phyloP scores from a whole-genome alignment of 805 yeast genomes.

The Yarrowia hollandica region DNA sequence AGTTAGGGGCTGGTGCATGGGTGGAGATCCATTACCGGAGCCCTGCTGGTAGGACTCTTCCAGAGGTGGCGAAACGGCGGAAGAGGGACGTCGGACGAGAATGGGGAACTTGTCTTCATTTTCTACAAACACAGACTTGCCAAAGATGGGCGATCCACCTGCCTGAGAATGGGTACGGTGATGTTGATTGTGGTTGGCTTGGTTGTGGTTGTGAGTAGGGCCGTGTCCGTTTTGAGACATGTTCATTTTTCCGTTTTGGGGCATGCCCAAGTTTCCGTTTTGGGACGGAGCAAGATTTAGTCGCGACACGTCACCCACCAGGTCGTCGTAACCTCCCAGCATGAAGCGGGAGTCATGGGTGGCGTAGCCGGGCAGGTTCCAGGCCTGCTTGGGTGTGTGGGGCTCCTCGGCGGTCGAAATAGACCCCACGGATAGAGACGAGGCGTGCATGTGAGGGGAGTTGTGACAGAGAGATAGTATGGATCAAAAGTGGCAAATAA shows the following conservation, averaged over 20 bases:
- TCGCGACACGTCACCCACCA: conserved; percentile 27
- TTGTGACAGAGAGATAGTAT: neutral
- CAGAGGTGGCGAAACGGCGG: neutral
- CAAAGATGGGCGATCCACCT: conserved; percentile 13
- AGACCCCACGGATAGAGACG: conserved; percentile 27
- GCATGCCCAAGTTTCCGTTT: neutral
- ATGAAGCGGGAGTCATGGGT: conserved; percentile 25
- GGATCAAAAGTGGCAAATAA: conserved; percentile 22
- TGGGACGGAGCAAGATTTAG: conserved; percentile 19
- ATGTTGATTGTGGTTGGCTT: neutral
- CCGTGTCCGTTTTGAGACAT: conserved; percentile 18
- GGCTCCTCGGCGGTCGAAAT: conserved; percentile 27
- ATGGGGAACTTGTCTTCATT: conserved; percentile 25
- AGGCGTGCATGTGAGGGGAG: conserved; percentile 14
- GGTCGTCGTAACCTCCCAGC: conserved; percentile 20
- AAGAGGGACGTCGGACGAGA: conserved; percentile 13
- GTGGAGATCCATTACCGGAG: conserved; percentile 9
- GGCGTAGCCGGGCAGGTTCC: conserved; percentile 25
- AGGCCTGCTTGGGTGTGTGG: conserved; percentile 27
- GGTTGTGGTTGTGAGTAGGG: neutral
- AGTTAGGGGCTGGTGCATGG: conserved; percentile 29
- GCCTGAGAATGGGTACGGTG: neutral
- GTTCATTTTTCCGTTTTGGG: conserved; percentile 5
- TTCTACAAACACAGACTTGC: conserved; percentile 25
- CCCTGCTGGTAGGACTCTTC: neutral